A percentile compares a stretch with the other conserved stretches of the same genome.
Evolutionary conservation across 2,329 filamentous ascomycete genomes (phyloP).

Genomic region (Aureobasidium melanogenum): DNA sequence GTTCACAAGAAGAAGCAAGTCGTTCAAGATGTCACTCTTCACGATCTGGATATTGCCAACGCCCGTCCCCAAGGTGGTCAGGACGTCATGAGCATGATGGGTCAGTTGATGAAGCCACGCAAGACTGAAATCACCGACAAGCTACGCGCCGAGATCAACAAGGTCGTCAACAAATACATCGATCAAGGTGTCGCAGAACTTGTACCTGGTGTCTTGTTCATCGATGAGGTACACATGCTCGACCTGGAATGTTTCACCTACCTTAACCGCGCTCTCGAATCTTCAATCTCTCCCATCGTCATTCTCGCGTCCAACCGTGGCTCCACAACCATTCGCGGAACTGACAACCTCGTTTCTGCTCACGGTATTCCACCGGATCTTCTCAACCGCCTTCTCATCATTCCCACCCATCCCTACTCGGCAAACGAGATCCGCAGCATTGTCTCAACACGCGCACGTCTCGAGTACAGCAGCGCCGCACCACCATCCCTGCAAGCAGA

Average conservation of each 20-base stretch:
- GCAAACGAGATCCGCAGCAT: slow-evolving; percentile 88
- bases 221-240: slow-evolving; percentile 99
- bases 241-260: slow-evolving; percentile 99
- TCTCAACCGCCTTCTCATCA: slow-evolving; percentile 84
- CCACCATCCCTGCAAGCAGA: slow-evolving; percentile 22
- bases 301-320: slow-evolving; percentile 96
- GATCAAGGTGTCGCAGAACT: slow-evolving; percentile 96
- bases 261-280: slow-evolving; percentile 95
- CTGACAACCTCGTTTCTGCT: slow-evolving; percentile 52
- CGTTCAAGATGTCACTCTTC: slow-evolving; percentile 94
- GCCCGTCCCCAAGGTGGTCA: slow-evolving; percentile 91
- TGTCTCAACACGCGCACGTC: slow-evolving; percentile 64
- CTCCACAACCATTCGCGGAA: slow-evolving; percentile 85
- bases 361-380: slow-evolving; percentile 94
- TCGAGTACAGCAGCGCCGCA: slow-evolving; percentile 28
- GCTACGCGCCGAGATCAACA: slow-evolving; percentile 91
- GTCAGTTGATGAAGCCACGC: slow-evolving; percentile 98
- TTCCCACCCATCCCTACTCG: slow-evolving; percentile 85
- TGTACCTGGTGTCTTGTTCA: slow-evolving; percentile 96
- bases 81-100: slow-evolving; percentile 99
- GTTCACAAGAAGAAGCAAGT: slow-evolving; percentile 99
- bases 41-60: slow-evolving; percentile 94
- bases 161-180: slow-evolving; percentile 98
- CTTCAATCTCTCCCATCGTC: slow-evolving; percentile 88
- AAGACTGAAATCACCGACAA: slow-evolving; percentile 99